phyloP scores from a whole-genome alignment of 2,329 filamentous ascomycete species.

The Cordyceps cicadae region DNA sequence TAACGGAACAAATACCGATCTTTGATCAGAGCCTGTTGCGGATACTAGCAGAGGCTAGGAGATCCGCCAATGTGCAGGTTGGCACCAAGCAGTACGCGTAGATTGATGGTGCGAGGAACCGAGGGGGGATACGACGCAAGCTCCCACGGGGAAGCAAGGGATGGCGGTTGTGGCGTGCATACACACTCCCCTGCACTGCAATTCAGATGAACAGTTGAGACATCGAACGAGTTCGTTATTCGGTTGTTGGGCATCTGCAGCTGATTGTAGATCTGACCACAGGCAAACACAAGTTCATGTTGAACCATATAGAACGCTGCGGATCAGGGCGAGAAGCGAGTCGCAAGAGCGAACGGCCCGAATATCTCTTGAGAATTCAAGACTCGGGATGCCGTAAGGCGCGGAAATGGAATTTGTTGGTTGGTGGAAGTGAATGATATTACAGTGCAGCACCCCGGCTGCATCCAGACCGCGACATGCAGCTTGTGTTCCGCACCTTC shows the following conservation, averaged over 20 bases:
- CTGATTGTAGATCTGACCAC: neutral
- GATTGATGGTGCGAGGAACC: neutral
- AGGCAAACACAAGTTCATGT: neutral
- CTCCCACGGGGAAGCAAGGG: neutral
- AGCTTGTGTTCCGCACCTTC: neutral
- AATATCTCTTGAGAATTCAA: neutral
- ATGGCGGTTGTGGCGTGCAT: neutral
- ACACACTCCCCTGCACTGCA: neutral
- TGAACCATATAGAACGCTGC: neutral
- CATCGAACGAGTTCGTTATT: neutral
- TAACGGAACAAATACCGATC: neutral
- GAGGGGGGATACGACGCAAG: neutral
- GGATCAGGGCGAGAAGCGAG: neutral
- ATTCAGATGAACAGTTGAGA: neutral
- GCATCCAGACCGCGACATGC: neutral
- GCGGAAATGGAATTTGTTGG: neutral
- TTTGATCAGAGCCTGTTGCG: neutral
- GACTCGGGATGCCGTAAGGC: neutral
- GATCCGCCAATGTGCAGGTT: neutral
- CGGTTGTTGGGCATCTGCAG: neutral
- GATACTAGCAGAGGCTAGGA: neutral
- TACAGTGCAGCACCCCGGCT: neutral
- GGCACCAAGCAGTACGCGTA: neutral
- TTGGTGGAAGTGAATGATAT: neutral
- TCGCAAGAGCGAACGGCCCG: neutral